phyloP scores from a whole-genome alignment of 2,329 filamentous ascomycete genomes.

The Aspergillus aculeatus region DNA sequence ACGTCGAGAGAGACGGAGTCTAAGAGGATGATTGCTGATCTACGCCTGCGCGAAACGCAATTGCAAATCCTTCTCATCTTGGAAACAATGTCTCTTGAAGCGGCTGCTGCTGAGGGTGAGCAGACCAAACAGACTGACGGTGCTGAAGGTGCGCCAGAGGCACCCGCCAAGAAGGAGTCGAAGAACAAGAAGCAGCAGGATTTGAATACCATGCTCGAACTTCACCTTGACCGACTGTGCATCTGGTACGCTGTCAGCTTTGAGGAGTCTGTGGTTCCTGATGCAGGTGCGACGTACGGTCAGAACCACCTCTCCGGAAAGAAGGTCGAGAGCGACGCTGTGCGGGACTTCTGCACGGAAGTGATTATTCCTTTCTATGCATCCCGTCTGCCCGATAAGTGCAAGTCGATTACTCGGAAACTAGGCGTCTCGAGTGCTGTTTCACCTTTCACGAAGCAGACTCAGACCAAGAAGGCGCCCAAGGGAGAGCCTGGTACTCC shows the following conservation, averaged over 20 bases:
- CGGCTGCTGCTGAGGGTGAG: slow-evolving; percentile 18
- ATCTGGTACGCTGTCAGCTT: slow-evolving; percentile 52
- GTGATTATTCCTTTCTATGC: slow-evolving; percentile 52
- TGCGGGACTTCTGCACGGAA: slow-evolving; percentile 52
- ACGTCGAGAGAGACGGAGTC: slow-evolving; percentile 37
- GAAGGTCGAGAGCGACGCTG: slow-evolving; percentile 43
- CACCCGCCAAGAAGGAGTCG: slow-evolving; percentile 20
- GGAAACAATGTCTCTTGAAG: slow-evolving; percentile 48
- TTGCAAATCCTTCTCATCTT: slow-evolving; percentile 51
- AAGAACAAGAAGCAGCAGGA: slow-evolving; percentile 44
- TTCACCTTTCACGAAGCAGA: slow-evolving; percentile 36
- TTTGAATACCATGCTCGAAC: slow-evolving; percentile 45
- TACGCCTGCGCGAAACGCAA: slow-evolving; percentile 50
- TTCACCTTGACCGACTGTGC: slow-evolving; percentile 49
- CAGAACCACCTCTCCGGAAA: slow-evolving; percentile 31
- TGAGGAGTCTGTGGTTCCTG: slow-evolving; percentile 34
- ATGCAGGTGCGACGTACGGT: slow-evolving; percentile 29
- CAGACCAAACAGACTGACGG: slow-evolving; percentile 20
- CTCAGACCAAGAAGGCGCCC: slow-evolving; percentile 29
- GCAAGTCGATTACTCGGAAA: slow-evolving; percentile 48
- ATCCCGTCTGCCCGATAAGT: slow-evolving; percentile 48
- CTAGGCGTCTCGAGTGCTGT: slow-evolving; percentile 44
- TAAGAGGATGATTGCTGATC: slow-evolving; percentile 43
- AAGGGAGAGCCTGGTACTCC: slow-evolving; percentile 33
- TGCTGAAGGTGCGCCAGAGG: slow-evolving; percentile 12